Base-by-base conservation (phyloP, 345 rosid genomes). In the Camelina hispida region DNA sequence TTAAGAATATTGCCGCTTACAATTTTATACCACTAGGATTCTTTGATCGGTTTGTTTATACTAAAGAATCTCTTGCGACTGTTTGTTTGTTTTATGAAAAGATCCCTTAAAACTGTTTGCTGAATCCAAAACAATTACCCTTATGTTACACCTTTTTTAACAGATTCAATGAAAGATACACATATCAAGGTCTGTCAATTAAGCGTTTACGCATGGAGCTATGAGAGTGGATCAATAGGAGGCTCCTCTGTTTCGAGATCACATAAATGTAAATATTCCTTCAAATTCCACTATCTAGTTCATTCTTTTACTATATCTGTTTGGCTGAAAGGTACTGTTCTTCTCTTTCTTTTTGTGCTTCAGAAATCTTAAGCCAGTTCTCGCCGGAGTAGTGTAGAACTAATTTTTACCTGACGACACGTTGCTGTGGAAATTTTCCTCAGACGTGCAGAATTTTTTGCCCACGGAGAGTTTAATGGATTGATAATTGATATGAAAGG, bases 351-450 rank as follows among this genome's bases (percentile, higher is more conserved):
- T 30, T 37, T 37, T 60, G 13, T 51, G 23, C 6, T 52, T 60
- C 48, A 59, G 62, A 75, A 25, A 50, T 32, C 25, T 67, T 18
- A 66, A 17, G 64, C 70, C 14, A 32, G 35, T 8, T 15, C 4
- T 62, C 59, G 17, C 14, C 59, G 53, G 66, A 69, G 71, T 69
- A 76, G 80, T 62, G 55, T 76, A 76, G 70, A 69, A 22, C 70
- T 62, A 35, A 54, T 54, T 42, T 12, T 61, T 44, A 17, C 43
- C 58, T 15, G 50, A 51, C 15, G 50, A 51, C n/a, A 40, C 56
- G 55, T 50, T 8, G 15, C 66, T 62, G 40, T 34, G 20, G 61
- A 66, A 28, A 25, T 0, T 18, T 42, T 68, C 32, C 13, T 53
- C 34, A 54, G 75, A 60, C 50, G 70, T 69, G 34, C 65, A 69